A percentile compares a stretch with the other conserved stretches of the same genome.
These are phyloP conservation scores for Spirogloea muscicola DNA, from an alignment of 139 green algal species.

Conservation along the genomic window DNA sequence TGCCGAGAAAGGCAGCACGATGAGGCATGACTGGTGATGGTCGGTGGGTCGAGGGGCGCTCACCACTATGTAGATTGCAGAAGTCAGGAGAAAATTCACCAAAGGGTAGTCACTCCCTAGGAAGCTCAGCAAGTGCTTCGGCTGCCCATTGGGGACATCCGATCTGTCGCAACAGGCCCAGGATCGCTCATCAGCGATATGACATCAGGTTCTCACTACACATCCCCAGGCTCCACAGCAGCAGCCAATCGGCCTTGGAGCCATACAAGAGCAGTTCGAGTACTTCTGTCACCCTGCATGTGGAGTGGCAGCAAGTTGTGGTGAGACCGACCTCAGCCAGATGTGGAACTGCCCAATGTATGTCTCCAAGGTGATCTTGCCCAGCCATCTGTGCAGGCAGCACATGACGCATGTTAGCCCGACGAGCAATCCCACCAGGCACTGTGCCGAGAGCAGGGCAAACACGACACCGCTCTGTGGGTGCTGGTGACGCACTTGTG, in stretches of 20 bases:
- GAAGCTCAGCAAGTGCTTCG: slow-evolving; percentile 65
- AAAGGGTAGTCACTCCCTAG: slow-evolving; percentile 75
- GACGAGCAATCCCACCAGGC: no score
- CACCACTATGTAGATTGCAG: slow-evolving; percentile 60
- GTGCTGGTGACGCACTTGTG: no score
- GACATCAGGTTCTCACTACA: slow-evolving; percentile 1
- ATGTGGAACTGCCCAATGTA: slow-evolving; percentile 93
- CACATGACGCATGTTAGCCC: no score
- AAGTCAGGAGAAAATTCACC: slow-evolving; percentile 82
- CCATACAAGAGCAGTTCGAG: not conserved
- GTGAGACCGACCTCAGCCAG: slow-evolving; percentile 66
- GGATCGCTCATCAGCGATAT: not conserved
- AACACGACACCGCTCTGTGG: no score
- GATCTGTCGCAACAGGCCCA: slow-evolving; percentile 12
- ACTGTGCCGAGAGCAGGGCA: no score
- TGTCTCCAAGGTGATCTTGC: slow-evolving; percentile 95
- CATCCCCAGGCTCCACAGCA: not conserved
- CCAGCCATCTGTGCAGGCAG: slow-evolving; percentile 69
- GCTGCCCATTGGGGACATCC: slow-evolving; percentile 73
- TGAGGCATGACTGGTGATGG: no score
- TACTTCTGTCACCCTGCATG: slow-evolving; percentile 13
- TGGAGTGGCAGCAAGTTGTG: slow-evolving; percentile 38
- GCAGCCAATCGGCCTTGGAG: not conserved
- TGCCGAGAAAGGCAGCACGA: no score
- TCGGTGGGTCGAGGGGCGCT: not conserved